Evolutionary conservation across 2,329 filamentous ascomycete species (phyloP), one percentile per base, ranked within the genome.

Genomic region (Colletotrichum sansevieriae): DNA sequence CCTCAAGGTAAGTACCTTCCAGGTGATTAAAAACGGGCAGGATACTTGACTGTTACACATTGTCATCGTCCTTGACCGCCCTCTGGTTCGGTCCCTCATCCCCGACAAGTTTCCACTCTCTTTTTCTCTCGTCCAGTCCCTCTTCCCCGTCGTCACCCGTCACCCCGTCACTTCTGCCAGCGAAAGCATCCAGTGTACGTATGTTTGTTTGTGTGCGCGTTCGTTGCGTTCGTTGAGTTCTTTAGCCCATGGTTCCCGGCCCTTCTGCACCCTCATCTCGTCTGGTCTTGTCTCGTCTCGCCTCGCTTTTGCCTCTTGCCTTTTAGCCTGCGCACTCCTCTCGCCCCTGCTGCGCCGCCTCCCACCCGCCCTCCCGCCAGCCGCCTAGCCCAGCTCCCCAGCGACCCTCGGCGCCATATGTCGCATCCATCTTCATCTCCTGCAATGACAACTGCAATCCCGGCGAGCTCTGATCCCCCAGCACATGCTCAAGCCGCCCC

Each of bases 371-470:
- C 29, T 29, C 29, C 25, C 25, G 25, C 25, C 29, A 29, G 25
- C 37, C 35, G 37, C 46, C 37, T 52, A 56, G 33, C 33, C 60
- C 61, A 52, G 61, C 33, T 60, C 13, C 29, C 57, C 29, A 39
- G 20, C 33, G 35, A 46, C 58, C 58, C 46, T 61, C 58, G 33
- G 13, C 44, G 25, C 43, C n/a, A 13, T 54, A n/a, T 55, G 55
- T 65, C 61, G 55, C 54, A 68, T 65, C 55, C 41, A 41, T 39
- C 18, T 18, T n/a, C 43, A 12, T 54, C 25, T 66, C 59, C 73
- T 68, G 74, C 75, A 72, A 80, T 80, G 78, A 76, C 77, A 70
- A 76, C 75, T 71, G 72, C 77, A 72, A 73, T 78, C 65, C 74
- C 77, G 56, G 71, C 75, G 63, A 74, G 73, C 73, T 71, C 76